A percentile compares a stretch with the other conserved stretches of the same genome.
Evolutionary conservation across 371 early-diverging fungal genomes (phyloP).

Genomic region (Haplosporangium sp.): DNA sequence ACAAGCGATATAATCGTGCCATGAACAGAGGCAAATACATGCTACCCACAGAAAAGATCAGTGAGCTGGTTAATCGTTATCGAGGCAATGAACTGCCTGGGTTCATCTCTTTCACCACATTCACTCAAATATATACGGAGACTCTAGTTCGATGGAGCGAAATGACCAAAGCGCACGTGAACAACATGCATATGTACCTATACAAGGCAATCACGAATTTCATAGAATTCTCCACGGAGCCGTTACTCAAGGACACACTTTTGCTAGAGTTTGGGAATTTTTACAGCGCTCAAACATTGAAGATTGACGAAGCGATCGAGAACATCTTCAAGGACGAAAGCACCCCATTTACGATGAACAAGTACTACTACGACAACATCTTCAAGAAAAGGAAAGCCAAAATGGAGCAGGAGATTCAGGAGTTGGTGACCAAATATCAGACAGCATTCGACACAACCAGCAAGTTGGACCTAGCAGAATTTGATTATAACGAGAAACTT

Average conservation of each 20-base stretch:
- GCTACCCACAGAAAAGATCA: slow-evolving; percentile 20
- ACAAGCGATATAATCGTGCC: slow-evolving; percentile 17
- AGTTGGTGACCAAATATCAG: background rate
- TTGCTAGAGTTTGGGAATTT: slow-evolving; percentile 38
- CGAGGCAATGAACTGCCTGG: slow-evolving; percentile 41
- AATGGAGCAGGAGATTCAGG: slow-evolving; percentile 6
- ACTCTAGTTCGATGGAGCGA: slow-evolving; percentile 25
- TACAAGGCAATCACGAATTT: slow-evolving; percentile 23
- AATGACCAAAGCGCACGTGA: slow-evolving; percentile 23
- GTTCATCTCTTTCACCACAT: slow-evolving; percentile 33
- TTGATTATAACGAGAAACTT: slow-evolving; percentile 26
- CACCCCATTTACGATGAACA: slow-evolving; percentile 43
- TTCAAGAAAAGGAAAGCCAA: slow-evolving; percentile 22
- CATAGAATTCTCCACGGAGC: slow-evolving; percentile 14
- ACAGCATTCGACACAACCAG: no score
- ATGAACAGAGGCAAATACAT: slow-evolving; percentile 30
- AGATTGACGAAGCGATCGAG: slow-evolving; percentile 26
- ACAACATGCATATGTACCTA: slow-evolving; percentile 22
- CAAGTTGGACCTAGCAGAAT: background rate
- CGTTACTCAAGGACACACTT: slow-evolving; percentile 22
- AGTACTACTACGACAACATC: slow-evolving; percentile 32
- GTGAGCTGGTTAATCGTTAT: slow-evolving; percentile 26
- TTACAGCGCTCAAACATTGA: slow-evolving; percentile 20
- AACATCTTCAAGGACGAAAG: slow-evolving; percentile 31
- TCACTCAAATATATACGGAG: slow-evolving; percentile 32